These are phyloP conservation scores for Salix dunnii DNA, from an alignment of 345 rosid genomes.

Conservation along the genomic window DNA sequence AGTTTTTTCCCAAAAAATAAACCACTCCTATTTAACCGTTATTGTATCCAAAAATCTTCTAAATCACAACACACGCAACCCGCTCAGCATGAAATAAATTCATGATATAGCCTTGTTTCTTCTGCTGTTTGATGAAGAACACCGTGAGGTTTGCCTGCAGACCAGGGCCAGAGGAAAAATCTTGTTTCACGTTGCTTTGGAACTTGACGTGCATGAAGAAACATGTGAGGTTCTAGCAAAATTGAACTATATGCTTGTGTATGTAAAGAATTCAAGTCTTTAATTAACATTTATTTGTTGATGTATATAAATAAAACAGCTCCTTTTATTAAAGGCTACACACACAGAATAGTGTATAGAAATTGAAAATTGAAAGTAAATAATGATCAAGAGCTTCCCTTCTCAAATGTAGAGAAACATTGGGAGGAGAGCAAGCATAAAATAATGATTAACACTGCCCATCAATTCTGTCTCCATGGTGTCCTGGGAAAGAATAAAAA, in stretches of 20 bases:
- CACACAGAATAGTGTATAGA: background rate
- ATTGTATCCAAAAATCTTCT: background rate
- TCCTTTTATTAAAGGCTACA: background rate
- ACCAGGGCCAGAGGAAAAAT: background rate
- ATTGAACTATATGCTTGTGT: background rate
- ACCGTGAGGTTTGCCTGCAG: background rate
- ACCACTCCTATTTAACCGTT: background rate
- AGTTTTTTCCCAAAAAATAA: too few species aligned
- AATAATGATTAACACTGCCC: background rate
- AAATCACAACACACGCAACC: background rate
- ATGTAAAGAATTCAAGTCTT: background rate
- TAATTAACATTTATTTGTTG: background rate
- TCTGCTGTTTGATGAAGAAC: background rate
- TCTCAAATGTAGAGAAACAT: constrained; percentile 22
- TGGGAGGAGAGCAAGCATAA: constrained; percentile 14
- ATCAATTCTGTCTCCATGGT: constrained; percentile 14
- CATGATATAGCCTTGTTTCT: background rate
- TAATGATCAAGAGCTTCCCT: background rate
- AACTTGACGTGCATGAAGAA: background rate
- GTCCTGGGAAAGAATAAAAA: constrained; percentile 10
- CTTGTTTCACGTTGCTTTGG: background rate
- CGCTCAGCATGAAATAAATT: background rate
- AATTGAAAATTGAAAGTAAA: background rate
- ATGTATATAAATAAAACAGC: background rate
- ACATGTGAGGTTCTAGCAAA: background rate